A percentile compares a stretch with the other conserved stretches of the same genome.
Conservation (phyloP, 768 basidiomycete species). For the Phylloporus rhodoxanthus region DNA sequence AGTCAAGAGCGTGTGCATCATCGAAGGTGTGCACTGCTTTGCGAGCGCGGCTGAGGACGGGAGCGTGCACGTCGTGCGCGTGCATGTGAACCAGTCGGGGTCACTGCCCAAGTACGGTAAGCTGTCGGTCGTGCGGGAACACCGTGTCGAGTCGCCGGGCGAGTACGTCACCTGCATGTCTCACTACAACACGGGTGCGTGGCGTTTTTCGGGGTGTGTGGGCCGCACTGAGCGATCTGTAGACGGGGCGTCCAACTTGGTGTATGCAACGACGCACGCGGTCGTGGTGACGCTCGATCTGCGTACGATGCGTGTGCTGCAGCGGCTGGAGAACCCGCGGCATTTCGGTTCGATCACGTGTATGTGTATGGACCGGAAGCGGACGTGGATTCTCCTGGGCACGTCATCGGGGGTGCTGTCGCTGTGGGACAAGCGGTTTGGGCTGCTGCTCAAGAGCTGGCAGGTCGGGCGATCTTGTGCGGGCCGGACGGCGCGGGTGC, state of each 20-base stretch:
- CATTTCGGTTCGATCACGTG: conserved; percentile 84
- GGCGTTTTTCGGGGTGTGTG: neutral
- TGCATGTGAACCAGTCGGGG: conserved; percentile 63
- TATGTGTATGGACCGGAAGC: conserved; percentile 77
- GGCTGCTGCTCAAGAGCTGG: conserved; percentile 85
- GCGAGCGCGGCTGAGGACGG: conserved; percentile 83
- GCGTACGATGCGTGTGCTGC: conserved; percentile 72
- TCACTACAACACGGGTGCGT: conserved; percentile 71
- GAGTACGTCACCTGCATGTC: conserved; percentile 82
- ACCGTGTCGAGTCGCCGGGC: conserved; percentile 62
- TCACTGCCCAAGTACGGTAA: conserved; percentile 79
- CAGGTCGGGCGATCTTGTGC: conserved; percentile 54
- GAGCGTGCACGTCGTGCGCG: conserved; percentile 76
- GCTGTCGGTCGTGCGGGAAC: conserved; percentile 74
- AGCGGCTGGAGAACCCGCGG: conserved; percentile 76
- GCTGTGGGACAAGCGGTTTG: conserved; percentile 95
- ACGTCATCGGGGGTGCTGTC: conserved; percentile 81
- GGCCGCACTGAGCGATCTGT: conserved; percentile 3
- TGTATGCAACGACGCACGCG: conserved; percentile 82
- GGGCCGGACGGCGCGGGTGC: conserved; percentile 52
- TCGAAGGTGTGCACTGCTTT: conserved; percentile 87
- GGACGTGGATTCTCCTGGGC: conserved; percentile 84
- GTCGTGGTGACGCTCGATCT: conserved; percentile 73
- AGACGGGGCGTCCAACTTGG: conserved; percentile 76
- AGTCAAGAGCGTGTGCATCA: conserved; percentile 63